Conservation (phyloP, 2,329 filamentous ascomycete species). For the Phialophora expanda region DNA sequence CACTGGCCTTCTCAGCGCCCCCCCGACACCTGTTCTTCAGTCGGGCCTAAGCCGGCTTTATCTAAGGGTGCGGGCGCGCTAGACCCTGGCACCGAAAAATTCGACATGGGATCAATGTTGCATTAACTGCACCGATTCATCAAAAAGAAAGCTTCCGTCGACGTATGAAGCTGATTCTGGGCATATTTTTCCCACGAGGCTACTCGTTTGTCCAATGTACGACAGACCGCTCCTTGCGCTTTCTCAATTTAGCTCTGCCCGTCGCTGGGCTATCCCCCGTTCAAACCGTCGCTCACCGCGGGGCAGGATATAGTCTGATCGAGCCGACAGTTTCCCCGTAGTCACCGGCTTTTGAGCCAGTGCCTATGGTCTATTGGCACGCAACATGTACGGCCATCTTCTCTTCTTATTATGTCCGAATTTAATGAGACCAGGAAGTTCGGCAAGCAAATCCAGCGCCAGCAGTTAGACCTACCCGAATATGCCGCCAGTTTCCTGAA, state of each 20-base stretch:
- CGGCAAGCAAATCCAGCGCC: conserved; percentile 98
- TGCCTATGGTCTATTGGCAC: conserved; percentile 9
- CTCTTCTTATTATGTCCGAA: conserved; percentile 12
- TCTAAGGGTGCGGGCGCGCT: conserved; percentile 2
- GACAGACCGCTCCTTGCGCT: conserved; percentile 14
- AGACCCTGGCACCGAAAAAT: conserved; percentile 30
- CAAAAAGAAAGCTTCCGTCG: not conserved
- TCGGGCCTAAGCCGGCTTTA: conserved; percentile 12
- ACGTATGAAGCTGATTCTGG: conserved; percentile 15
- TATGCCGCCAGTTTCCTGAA: conserved; percentile 99
- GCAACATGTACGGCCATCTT: conserved; percentile 37
- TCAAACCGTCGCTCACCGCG: not conserved
- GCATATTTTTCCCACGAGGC: conserved; percentile 17
- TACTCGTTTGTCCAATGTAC: conserved; percentile 26
- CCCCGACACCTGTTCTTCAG: conserved; percentile 11
- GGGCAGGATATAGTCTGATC: conserved; percentile 20
- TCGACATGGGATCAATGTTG: conserved; percentile 25
- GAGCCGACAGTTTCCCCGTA: conserved; percentile 12
- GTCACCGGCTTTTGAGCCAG: conserved; percentile 10
- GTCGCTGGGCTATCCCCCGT: conserved; percentile 17
- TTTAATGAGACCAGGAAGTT: conserved; percentile 77
- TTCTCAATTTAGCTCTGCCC: conserved; percentile 16
- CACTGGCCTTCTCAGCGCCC: conserved; percentile 10
- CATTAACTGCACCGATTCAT: conserved; percentile 21
- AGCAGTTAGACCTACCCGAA: conserved; percentile 97